phyloP scores from a whole-genome alignment of 139 green algal species.

The Closterium sp. region DNA sequence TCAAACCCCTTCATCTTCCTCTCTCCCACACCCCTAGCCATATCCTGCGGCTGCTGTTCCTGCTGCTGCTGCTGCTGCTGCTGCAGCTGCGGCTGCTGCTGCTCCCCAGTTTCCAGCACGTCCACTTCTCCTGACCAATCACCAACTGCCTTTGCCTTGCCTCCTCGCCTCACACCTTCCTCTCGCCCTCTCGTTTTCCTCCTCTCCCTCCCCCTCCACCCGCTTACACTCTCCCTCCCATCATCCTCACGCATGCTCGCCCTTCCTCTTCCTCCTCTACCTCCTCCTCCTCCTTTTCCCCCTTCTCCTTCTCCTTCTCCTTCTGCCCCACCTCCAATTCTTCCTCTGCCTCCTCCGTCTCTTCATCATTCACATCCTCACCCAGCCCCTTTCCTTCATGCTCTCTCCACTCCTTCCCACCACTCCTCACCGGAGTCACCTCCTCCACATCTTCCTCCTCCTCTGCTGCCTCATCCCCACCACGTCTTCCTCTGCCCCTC shows the following conservation, averaged over 20 bases:
- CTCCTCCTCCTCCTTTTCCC: no score
- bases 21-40: background rate
- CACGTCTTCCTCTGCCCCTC: background rate
- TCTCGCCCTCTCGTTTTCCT: background rate
- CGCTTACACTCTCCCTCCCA: background rate
- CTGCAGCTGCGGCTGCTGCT: background rate
- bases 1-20: background rate
- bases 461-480: background rate
- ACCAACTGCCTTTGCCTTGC: background rate
- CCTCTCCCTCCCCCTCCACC: background rate
- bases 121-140: background rate
- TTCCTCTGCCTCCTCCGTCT: background rate
- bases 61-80: background rate
- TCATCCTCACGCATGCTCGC: background rate
- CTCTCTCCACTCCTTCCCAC: background rate
- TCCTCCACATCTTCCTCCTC: background rate
- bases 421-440: background rate
- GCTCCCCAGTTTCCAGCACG: background rate
- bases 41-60: background rate
- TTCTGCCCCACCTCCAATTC: background rate
- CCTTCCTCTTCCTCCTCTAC: background rate
- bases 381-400: background rate
- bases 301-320: no score
- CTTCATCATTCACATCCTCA: background rate
- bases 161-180: background rate